A percentile compares a stretch with the other conserved stretches of the same genome.
Evolutionary conservation across 306 rosid species (phyloP).

Genomic region (Carpinus fangiana): DNA sequence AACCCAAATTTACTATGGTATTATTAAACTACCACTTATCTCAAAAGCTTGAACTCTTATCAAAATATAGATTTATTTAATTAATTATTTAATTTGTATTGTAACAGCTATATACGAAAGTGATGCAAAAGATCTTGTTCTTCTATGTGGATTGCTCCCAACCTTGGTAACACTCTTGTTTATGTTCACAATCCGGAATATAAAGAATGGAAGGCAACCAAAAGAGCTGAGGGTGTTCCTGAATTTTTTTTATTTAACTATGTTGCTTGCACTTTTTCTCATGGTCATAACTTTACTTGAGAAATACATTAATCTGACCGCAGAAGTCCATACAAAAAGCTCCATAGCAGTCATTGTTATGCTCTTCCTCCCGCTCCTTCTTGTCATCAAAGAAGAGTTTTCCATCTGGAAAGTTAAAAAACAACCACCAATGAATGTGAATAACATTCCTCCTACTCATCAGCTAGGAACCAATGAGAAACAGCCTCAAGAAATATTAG

Average conservation of each 20-base stretch:
- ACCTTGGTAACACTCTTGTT: slow-evolving; percentile 34
- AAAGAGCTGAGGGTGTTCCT: slow-evolving; percentile 41
- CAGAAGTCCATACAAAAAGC: slow-evolving; percentile 25
- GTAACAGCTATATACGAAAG: slow-evolving; percentile 28
- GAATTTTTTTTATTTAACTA: slow-evolving; percentile 39
- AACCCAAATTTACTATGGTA: slow-evolving; percentile 42
- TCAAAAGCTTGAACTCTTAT: too few species aligned
- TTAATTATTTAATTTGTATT: too few species aligned
- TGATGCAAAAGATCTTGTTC: slow-evolving; percentile 40
- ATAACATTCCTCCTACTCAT: neutral
- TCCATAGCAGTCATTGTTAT: slow-evolving; percentile 24
- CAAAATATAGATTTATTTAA: too few species aligned
- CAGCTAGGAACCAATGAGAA: slow-evolving; percentile 7
- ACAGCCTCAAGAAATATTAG: too few species aligned
- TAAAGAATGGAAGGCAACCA: slow-evolving; percentile 26
- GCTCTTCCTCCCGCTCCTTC: slow-evolving; percentile 31
- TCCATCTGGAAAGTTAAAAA: slow-evolving; percentile 22
- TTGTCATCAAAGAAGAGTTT: slow-evolving; percentile 40
- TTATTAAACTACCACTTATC: too few species aligned
- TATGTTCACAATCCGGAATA: slow-evolving; percentile 35
- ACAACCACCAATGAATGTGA: neutral
- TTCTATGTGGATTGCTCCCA: slow-evolving; percentile 52
- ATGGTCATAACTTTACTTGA: slow-evolving; percentile 37
- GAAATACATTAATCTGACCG: slow-evolving; percentile 19
- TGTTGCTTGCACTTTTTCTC: slow-evolving; percentile 41